Evolutionary conservation across 2,329 filamentous ascomycete species (phyloP), one percentile per base, ranked within the genome.

Genomic region (Xylariaceae sp.): DNA sequence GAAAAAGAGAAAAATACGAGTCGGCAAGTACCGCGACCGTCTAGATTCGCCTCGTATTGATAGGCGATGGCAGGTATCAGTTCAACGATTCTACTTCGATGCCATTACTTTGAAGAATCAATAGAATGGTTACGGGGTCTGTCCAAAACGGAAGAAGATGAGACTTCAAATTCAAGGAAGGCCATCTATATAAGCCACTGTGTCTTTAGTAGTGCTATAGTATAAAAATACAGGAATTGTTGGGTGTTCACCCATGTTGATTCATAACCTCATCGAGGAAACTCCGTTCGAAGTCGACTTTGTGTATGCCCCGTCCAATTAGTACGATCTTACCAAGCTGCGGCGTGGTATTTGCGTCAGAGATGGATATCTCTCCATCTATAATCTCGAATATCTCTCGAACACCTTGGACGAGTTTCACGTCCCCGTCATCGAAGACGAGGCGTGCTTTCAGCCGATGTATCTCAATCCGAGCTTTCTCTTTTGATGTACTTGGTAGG

Each of bases 381-480:
- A 89, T 81, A 29, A 97, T 87, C 65, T 99, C 94, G 70, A 97
- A 99, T 12, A 97, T 81, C 64, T 96, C 92, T 51, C 92, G 77
- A 1, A 99, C 94, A 1, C 91, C 94, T 70, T 99, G 94, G 6
- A 97, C 78, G 60, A 97, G 83, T 68, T 89, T 88, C 43, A 84
- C 74, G 0, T 76, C 74, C 1, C 89, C 89, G 52, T 85, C 77
- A 0, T 73, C 66, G 19, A 92, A 75, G 0, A 81, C 75, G 5
- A 97, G 71, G 2, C 89, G 83, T 0, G 91, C 92, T 69, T 99
- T 99, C 37, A 90, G 75, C 9, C 94, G 83, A 67, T 99, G 92
- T 27, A 97, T 85, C 65, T 96, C 91, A 60, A 95, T 89, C 43
- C 51, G 65, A 47, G 60, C 65, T 48, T 70, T 55, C 42, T 64